Conservation (phyloP, 192 early-diverging fungal genomes). For the Dissophora ornata region DNA sequence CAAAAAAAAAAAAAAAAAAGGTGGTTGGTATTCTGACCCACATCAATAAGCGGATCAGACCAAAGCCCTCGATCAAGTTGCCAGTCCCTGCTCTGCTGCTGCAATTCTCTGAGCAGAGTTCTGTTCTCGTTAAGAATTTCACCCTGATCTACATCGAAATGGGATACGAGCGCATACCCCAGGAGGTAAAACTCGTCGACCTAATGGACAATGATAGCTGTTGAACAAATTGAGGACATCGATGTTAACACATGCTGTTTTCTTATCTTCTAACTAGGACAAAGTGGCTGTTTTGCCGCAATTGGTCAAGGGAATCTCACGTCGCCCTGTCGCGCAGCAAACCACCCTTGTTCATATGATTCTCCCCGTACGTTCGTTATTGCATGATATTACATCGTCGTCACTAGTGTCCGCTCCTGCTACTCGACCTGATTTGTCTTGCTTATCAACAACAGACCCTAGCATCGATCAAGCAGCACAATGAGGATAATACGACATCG, state of each 20-base stretch:
- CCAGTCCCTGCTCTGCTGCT: slow-evolving; percentile 73
- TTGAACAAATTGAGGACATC: too few species aligned
- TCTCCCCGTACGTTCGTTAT: slow-evolving; percentile 72
- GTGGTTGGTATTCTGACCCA: slow-evolving; percentile 84
- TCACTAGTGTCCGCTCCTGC: not conserved
- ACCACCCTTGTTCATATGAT: slow-evolving; percentile 71
- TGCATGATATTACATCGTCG: too few species aligned
- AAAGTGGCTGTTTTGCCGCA: slow-evolving; percentile 61
- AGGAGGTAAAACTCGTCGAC: slow-evolving; percentile 62
- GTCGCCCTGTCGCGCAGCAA: slow-evolving; percentile 68
- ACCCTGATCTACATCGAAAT: slow-evolving; percentile 89
- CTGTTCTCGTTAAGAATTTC: slow-evolving; percentile 78
- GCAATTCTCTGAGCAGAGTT: slow-evolving; percentile 62
- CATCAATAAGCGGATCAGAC: slow-evolving; percentile 85
- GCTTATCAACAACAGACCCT: slow-evolving; percentile 41
- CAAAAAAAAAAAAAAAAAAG: too few species aligned
- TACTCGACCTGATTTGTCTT: slow-evolving; percentile 5
- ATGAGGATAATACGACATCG: slow-evolving; percentile 50
- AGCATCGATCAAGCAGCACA: slow-evolving; percentile 54
- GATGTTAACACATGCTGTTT: too few species aligned
- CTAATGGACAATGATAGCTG: too few species aligned
- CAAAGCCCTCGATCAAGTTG: slow-evolving; percentile 66
- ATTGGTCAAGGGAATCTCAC: slow-evolving; percentile 70
- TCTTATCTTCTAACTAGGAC: too few species aligned
- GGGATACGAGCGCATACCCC: slow-evolving; percentile 66